Base-by-base conservation (phyloP, 1,284 basidiomycete genomes). In the Moesziomyces sp. region DNA sequence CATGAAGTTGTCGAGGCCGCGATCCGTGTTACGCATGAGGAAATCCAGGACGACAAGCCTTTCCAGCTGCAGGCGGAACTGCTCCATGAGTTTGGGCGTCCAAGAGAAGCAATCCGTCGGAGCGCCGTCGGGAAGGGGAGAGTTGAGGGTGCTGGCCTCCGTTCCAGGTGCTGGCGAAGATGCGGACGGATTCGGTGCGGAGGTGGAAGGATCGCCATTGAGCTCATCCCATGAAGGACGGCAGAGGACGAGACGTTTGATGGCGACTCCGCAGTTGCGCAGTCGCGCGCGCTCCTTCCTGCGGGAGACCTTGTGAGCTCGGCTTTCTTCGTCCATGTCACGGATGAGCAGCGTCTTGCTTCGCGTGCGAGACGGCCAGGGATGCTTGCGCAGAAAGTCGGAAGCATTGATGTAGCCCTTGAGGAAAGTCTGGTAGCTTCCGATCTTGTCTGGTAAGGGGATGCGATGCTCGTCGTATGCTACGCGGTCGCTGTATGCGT, bases 391-490 rank as follows among this genome's bases (percentile, higher is more conserved):
- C 58, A 97, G 87, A 75, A 94, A 95, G 61, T 92, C 91, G 5
- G 92, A 92, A 0, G 92, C 92, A 84, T 95, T 94, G 85, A 90
- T 88, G 79, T 89, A 96, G 16, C 93, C 93, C 68, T 92, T 88
- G 76, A 95, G 86, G 84, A 96, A 96, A 58, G 89, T 89, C 80
- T 97, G 93, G 88, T 94, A 91, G 77, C 92, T 93, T 1, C 94
- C 94, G 45, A 94, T 90, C 86, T 82, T 82, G 44, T 64, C 55
- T 10, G 80, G 80, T 3, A 79, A 57, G 5, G 70, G 64, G 3
- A 59, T 43, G 13, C 26, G 18, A n/a, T 73, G 59, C 26, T 56
- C 56, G 28, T 80, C 79, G 42, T 58, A 75, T 1, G 74, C 75
- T n/a, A 53, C 52, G n/a, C 81, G 72, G 51, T 81, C 79, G 24